Conservation (phyloP, 805 yeast species). For the Lipomyces anomalus region DNA sequence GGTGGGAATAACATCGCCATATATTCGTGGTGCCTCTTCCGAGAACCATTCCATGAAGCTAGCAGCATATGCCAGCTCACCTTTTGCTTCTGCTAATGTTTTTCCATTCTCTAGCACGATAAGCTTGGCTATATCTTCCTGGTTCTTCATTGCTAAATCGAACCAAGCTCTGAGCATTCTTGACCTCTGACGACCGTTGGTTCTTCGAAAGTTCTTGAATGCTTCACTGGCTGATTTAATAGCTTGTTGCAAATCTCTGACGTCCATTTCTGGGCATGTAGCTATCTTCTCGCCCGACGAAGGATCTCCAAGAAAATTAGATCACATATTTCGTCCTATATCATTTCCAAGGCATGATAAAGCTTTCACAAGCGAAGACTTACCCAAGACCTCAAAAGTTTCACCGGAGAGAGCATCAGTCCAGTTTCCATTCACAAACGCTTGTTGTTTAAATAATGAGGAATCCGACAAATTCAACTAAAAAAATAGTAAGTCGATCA, state of each 20-base stretch:
- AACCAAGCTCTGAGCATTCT: conserved; percentile 48
- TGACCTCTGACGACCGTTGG: conserved; percentile 54
- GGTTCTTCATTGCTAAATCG: conserved; percentile 49
- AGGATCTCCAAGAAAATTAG: too few relatives aligned
- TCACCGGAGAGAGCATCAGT: not conserved
- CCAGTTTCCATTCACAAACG: not conserved
- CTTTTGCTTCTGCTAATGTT: conserved; percentile 62
- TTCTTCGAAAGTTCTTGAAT: conserved; percentile 46
- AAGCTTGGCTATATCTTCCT: conserved; percentile 59
- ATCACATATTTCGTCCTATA: too few relatives aligned
- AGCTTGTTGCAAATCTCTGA: conserved; percentile 49
- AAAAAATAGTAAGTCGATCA: not conserved
- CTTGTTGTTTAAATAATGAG: not conserved
- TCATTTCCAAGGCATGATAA: too few relatives aligned
- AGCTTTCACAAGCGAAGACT: too few relatives aligned
- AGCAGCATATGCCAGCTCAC: conserved; percentile 62
- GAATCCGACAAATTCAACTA: not conserved
- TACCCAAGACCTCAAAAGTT: not conserved
- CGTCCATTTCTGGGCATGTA: conserved; percentile 49
- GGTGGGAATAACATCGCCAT: conserved; percentile 55
- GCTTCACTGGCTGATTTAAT: conserved; percentile 51
- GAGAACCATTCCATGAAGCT: conserved; percentile 87
- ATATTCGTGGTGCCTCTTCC: conserved; percentile 67
- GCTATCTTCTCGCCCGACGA: conserved; percentile 53
- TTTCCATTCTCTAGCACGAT: conserved; percentile 72